Evolutionary conservation across 495 filamentous ascomycete species (phyloP).

Genomic region (Paragyromitra xinjiangensis): DNA sequence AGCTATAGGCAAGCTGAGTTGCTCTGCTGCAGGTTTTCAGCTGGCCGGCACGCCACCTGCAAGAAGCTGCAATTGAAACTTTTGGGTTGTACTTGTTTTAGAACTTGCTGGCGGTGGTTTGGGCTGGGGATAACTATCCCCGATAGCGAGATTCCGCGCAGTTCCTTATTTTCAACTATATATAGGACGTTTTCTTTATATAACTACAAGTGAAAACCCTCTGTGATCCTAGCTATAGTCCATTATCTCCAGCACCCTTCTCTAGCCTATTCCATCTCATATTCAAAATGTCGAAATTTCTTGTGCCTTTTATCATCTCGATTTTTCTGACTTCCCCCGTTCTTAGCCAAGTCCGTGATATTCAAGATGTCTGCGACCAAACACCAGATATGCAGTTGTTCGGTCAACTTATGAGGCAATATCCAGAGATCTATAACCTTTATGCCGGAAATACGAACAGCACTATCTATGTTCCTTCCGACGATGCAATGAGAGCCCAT

Average conservation of each 20-base stretch:
- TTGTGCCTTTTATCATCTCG: neutral
- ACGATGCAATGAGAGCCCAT: neutral
- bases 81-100: too few relatives aligned
- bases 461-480: conserved; percentile 13
- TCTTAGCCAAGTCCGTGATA: neutral
- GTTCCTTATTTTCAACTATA: too few relatives aligned
- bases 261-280: neutral
- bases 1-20: too few relatives aligned
- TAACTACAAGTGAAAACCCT: too few relatives aligned
- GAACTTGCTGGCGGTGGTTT: too few relatives aligned
- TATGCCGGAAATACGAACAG: neutral
- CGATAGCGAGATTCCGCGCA: too few relatives aligned
- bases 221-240: neutral
- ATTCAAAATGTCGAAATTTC: conserved; percentile 14
- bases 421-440: conserved; percentile 24
- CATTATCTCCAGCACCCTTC: neutral
- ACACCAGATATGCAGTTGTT: conserved; percentile 8
- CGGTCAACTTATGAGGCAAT: neutral
- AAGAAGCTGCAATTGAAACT: too few relatives aligned
- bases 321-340: too few relatives aligned
- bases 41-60: too few relatives aligned
- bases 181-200: too few relatives aligned
- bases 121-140: too few relatives aligned
- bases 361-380: conserved; percentile 8
- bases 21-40: too few relatives aligned